Base-by-base conservation (phyloP, 139 green algal genomes). In the Tetradesmus lagerheimii region DNA sequence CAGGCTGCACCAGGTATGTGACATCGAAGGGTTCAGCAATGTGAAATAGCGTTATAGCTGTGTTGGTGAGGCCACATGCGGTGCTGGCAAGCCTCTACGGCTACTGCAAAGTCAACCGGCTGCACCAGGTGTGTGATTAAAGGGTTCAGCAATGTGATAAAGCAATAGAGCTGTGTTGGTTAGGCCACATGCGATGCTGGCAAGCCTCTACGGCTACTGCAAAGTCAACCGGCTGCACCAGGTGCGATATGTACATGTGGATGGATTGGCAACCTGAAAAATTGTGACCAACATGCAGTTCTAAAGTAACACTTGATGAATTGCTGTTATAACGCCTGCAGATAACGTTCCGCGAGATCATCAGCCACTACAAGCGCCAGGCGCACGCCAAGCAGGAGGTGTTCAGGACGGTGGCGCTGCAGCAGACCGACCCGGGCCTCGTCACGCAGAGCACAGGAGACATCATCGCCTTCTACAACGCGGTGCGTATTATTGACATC, bases 401-500 rank as follows among this genome's bases (percentile, higher is more conserved):
- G 0, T 99, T 98, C 89, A 95, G 97, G 81, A 94, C 81, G 0
- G 97, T 99, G 1, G 87, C 95, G 25, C 90, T 99, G 25, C 66
- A 93, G 74, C 94, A 95, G 38, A 91, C 84, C 29, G 92, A 93
- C 39, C 92, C 92, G 0, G 91, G 89, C 2, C 90, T 96, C 16
- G 45, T 90, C 50, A 79, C 91, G 1, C 29, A 29, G 3, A 20
- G n/a, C 0, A 92, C 86, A 8, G 95, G 94, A 9, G 97, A 99
- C 89, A 97, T 99, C 90, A 99, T 99, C 79, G 89, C 93, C 8
- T 99, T 99, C 90, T 99, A 99, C 93, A 99, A 99, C 89, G 67
- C 91, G 67, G 64, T 87, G 64, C 53, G 75, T 74, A 41, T 35
- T n/a, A n/a, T n/a, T n/a, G n/a, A n/a, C n/a, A n/a, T n/a, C n/a